Evolutionary conservation across 345 rosid genomes (phyloP), one percentile per base, ranked within the genome.

Genomic region (Diplotaxis tenuifolia): DNA sequence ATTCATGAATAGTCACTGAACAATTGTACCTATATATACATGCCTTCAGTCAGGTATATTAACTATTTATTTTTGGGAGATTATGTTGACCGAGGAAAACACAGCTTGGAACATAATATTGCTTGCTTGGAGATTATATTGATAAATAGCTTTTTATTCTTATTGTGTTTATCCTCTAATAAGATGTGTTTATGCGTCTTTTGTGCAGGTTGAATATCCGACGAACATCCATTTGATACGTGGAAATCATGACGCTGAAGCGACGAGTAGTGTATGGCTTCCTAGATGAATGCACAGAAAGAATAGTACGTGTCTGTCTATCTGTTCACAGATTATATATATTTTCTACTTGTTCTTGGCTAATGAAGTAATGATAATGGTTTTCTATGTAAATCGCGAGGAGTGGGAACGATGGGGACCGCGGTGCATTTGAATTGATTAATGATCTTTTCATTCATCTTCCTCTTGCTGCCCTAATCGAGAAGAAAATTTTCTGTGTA

Each of bases 41-140:
- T 42, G 7, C 1, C 65, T 74, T n/a, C n/a, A n/a, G n/a, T 77
- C 83, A 94, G 98, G 81, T 86, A 88, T 68, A 94, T 89, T 10
- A 97, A 91, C 82, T 91, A 89, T 80, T 82, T 94, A 59, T 94
- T 94, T 81, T 71, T 94, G 83, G 98, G 98, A 76, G 98, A 94
- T 65, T 94, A 89, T 61, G 97, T 94, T 64, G 97, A 94, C 82
- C 88, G 98, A 32, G 98, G 98, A 7, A 87, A 84, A 78, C 96
- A 89, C 75, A 94, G 97, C 84, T 81, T 94, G 84, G 98, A 94
- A 74, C 47, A 86, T 91, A 56, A 84, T 90, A 27, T 84, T 94
- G 84, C 95, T n/a, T 94, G 58, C 90, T 94, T 36, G 42, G 42
- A 36, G n/a, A n/a, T n/a, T n/a, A n/a, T n/a, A n/a, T n/a, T 36